These are phyloP conservation scores for Cyclaneusma minus DNA, from an alignment of 2,329 filamentous ascomycete species.

Conservation along the genomic window DNA sequence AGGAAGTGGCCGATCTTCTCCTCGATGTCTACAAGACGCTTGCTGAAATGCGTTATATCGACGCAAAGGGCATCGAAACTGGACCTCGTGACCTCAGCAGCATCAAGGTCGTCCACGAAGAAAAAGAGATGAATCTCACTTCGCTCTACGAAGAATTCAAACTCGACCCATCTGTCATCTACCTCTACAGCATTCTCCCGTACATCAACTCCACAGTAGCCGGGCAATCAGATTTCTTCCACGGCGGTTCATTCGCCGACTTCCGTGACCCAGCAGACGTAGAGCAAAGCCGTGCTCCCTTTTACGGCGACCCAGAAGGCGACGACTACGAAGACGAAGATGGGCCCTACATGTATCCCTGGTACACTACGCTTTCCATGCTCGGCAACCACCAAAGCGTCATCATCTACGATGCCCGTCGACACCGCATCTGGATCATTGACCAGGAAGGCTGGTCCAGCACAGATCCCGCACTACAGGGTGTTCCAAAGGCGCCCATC, in stretches of 20 bases:
- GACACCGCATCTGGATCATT: conserved; percentile 13
- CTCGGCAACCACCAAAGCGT: conserved; percentile 13
- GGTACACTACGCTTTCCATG: conserved; percentile 15
- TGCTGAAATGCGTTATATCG: conserved; percentile 14
- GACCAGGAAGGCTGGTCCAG: conserved; percentile 4
- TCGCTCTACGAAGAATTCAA: conserved; percentile 6
- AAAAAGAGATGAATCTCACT: conserved; percentile 4
- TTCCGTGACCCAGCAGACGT: conserved; percentile 8
- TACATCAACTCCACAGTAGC: conserved; percentile 8
- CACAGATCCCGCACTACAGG: too few relatives aligned
- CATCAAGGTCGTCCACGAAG: conserved; percentile 7
- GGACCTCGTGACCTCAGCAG: conserved; percentile 10
- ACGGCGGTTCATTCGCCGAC: conserved; percentile 9
- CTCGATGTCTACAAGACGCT: conserved; percentile 17
- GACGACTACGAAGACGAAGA: conserved; percentile 7
- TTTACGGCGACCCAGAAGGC: conserved; percentile 2
- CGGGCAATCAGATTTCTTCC: conserved; percentile 8
- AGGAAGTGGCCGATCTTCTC: conserved; percentile 15
- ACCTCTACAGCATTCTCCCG: conserved; percentile 15
- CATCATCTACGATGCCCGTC: conserved; percentile 15
- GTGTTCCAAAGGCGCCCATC: too few relatives aligned
- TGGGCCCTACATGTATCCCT: conserved; percentile 15
- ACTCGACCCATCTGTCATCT: conserved; percentile 11
- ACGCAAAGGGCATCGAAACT: conserved; percentile 7
- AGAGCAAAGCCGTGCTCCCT: conserved; percentile 7